These are phyloP conservation scores for Xylaria digitata DNA, from an alignment of 2,329 filamentous ascomycete genomes.

Conservation along the genomic window DNA sequence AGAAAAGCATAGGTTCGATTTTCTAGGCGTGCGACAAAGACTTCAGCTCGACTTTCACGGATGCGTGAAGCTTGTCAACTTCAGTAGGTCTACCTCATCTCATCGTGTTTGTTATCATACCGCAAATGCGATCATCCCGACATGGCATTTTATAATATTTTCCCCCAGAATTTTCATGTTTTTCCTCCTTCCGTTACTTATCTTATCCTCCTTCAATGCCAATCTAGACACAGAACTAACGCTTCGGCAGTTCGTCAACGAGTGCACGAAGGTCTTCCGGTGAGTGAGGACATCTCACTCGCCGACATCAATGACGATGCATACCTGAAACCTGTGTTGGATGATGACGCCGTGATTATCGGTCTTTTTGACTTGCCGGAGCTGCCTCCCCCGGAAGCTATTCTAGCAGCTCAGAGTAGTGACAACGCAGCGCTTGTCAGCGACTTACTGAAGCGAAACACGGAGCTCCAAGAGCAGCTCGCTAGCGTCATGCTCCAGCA, in stretches of 20 bases:
- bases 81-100: slow-evolving; percentile 53
- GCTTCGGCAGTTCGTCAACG: slow-evolving; percentile 58
- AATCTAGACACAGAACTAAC: slow-evolving; percentile 25
- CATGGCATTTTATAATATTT: neutral
- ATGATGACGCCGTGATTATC: slow-evolving; percentile 90
- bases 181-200: neutral
- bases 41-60: slow-evolving; percentile 77
- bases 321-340: slow-evolving; percentile 84
- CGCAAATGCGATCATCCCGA: neutral
- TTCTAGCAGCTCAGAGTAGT: slow-evolving; percentile 39
- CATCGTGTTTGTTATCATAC: neutral
- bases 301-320: slow-evolving; percentile 78
- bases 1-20: slow-evolving; percentile 73
- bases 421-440: slow-evolving; percentile 51
- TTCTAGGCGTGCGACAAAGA: slow-evolving; percentile 67
- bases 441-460: slow-evolving; percentile 61
- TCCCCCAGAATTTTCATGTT: no score
- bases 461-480: slow-evolving; percentile 69
- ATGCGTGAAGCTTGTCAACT: slow-evolving; percentile 80
- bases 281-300: slow-evolving; percentile 69
- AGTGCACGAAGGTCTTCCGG: slow-evolving; percentile 56
- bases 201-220: neutral
- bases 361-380: slow-evolving; percentile 81
- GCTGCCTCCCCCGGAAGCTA: slow-evolving; percentile 48
- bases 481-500: slow-evolving; percentile 70